Evolutionary conservation across 768 basidiomycete species (phyloP).

Genomic region (Boletus reticuloceps): DNA sequence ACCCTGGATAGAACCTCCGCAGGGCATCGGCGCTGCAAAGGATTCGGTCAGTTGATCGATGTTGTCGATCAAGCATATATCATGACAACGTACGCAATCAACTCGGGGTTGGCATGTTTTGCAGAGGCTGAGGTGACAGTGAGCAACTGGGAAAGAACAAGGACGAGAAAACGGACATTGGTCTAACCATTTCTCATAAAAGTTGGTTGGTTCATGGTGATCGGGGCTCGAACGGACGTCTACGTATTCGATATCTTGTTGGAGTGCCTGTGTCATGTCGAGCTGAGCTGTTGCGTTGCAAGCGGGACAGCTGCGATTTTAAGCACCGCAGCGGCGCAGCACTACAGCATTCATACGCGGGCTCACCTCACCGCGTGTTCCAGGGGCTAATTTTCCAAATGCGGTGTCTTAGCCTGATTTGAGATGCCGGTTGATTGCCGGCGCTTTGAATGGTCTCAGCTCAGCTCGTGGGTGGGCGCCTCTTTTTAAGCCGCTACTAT

Average conservation of each 20-base stretch:
- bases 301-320: conserved; percentile 1
- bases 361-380: not conserved
- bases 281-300: not conserved
- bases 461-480: not conserved
- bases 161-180: conserved; percentile 37
- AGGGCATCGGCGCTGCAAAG: conserved; percentile 43
- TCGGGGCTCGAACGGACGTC: conserved; percentile 11
- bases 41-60: conserved; percentile 3
- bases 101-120: conserved; percentile 42
- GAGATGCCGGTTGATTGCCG: conserved; percentile 13
- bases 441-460: not conserved
- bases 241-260: conserved; percentile 26
- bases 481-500: not conserved
- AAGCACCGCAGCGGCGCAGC: not conserved
- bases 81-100: conserved; percentile 41
- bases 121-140: conserved; percentile 44
- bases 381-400: conserved; percentile 23
- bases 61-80: not conserved
- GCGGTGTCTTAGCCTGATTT: not conserved
- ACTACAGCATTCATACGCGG: too few species aligned
- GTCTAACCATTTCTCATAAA: conserved; percentile 53
- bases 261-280: conserved; percentile 3
- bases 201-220: conserved; percentile 29
- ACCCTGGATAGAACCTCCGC: conserved; percentile 56
- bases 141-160: conserved; percentile 1